These are phyloP conservation scores for Phytophthora crassamura DNA, from an alignment of 352 stramenopile species.

Conservation along the genomic window DNA sequence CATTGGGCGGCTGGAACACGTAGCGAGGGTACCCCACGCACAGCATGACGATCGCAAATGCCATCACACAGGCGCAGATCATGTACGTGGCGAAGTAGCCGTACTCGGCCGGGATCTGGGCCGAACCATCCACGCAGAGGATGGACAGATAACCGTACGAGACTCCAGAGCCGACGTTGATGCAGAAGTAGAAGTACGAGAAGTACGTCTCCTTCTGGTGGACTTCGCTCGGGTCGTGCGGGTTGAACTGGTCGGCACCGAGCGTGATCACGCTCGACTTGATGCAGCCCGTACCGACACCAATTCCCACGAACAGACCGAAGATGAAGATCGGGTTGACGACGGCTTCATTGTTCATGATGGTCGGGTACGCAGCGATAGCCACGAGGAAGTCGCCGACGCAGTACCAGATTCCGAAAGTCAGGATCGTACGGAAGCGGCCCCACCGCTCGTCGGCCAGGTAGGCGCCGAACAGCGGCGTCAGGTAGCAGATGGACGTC, in stretches of 20 bases:
- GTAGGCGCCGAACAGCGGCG: slow-evolving; percentile 61
- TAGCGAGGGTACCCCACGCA: slow-evolving; percentile 50
- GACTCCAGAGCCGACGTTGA: too few species aligned
- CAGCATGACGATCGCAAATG: slow-evolving; percentile 44
- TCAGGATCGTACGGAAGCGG: slow-evolving; percentile 62
- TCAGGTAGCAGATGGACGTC: slow-evolving; percentile 66
- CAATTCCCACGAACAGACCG: slow-evolving; percentile 54
- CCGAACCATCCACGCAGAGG: too few species aligned
- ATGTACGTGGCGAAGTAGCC: slow-evolving; percentile 82
- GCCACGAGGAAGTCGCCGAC: slow-evolving; percentile 58
- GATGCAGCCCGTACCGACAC: slow-evolving; percentile 53
- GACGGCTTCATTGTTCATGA: slow-evolving; percentile 34
- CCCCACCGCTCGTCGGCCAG: slow-evolving; percentile 64
- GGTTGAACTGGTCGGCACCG: slow-evolving; percentile 66
- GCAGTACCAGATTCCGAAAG: slow-evolving; percentile 62
- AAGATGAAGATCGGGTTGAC: slow-evolving; percentile 57
- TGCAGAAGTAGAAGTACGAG: too few species aligned
- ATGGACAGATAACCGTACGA: too few species aligned
- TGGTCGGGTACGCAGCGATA: slow-evolving; percentile 49
- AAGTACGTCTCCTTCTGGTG: slow-evolving; percentile 75
- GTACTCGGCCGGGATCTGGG: too few species aligned
- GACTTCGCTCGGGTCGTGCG: slow-evolving; percentile 44
- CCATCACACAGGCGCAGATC: slow-evolving; percentile 56
- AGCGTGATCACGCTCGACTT: slow-evolving; percentile 68
- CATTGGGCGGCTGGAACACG: slow-evolving; percentile 44